Conservation (phyloP, 495 filamentous ascomycete species). For the Penicillium bovifimosum region DNA sequence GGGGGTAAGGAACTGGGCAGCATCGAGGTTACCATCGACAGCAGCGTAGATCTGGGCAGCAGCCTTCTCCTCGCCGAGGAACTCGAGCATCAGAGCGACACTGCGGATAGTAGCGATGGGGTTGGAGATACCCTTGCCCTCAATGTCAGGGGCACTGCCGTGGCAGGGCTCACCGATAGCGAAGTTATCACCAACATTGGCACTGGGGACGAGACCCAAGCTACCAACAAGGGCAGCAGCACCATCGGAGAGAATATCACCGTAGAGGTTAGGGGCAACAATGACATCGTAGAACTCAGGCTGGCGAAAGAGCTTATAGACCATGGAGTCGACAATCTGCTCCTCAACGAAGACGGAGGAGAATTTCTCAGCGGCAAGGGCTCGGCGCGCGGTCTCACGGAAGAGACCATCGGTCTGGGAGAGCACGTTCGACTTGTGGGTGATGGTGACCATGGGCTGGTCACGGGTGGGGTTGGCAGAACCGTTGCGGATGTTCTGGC, state of each 20-base stretch:
- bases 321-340: constrained; percentile 98
- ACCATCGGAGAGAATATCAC: constrained; percentile 92
- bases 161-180: constrained; percentile 98
- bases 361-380: constrained; percentile 62
- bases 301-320: constrained; percentile 98
- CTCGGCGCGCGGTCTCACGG: constrained; percentile 66
- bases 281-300: constrained; percentile 94
- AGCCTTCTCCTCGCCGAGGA: constrained; percentile 77
- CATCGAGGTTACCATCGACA: constrained; percentile 86
- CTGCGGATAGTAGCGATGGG: constrained; percentile 92
- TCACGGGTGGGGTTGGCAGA: constrained; percentile 51
- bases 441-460: constrained; percentile 82
- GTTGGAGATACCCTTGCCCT: constrained; percentile 88
- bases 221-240: constrained; percentile 94
- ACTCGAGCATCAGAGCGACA: constrained; percentile 93
- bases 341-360: constrained; percentile 70
- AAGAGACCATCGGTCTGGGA: constrained; percentile 96
- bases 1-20: constrained; percentile 74
- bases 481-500: constrained; percentile 68
- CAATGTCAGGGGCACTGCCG: constrained; percentile 91
- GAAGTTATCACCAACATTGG: constrained; percentile 92
- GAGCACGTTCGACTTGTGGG: constrained; percentile 97
- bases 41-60: constrained; percentile 85
- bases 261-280: constrained; percentile 96
- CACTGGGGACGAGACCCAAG: constrained; percentile 87